Base-by-base conservation (phyloP, 2,329 filamentous ascomycete species). In the Phialophora macrospora region DNA sequence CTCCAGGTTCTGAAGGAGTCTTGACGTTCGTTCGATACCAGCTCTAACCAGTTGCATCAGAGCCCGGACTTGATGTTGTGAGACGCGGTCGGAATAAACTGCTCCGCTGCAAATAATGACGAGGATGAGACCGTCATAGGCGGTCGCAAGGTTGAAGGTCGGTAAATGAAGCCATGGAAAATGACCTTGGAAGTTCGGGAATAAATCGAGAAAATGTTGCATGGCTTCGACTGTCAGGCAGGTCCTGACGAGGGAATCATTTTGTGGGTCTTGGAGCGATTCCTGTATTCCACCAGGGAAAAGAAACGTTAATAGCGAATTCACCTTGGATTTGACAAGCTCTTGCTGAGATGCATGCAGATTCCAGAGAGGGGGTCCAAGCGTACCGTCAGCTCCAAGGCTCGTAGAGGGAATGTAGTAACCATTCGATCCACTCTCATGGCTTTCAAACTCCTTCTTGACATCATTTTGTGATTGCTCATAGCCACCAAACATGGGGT, bases 51-150 rank as follows among this genome's bases (percentile, higher is more conserved):
- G 81, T 65, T 89, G 85, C 83, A 90, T 90, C 76, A 91, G 82
- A 74, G 87, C 85, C 68, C 89, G 87, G 69, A 90, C 87, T 70
- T 90, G 82, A 66, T 82, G 79, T 52, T 87, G 77, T 30, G 81
- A 79, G 67, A 90, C 79, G 67, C 82, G 83, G 61, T 89, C 83
- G 59, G 90, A 91, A 77, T 92, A 93, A 64, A 90, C 90, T 48
- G 90, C 89, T 44, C 90, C 90, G 72, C 91, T 83, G 74, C 88
- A 91, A 73, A 90, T 87, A 82, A 93, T 90, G 67, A 84, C 83
- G 66, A 90, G 82, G 57, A 91, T 79, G 67, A 92, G 82, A 69
- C 88, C 87, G 66, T 88, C 86, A 74, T 89, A 87, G 55, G 87
- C 85, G 68, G 88, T 83, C 67, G 84, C 81, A 60, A 90, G 84